Conservation (phyloP, 108 stramenopile genomes). For the Fistulifera pelliculosa region DNA sequence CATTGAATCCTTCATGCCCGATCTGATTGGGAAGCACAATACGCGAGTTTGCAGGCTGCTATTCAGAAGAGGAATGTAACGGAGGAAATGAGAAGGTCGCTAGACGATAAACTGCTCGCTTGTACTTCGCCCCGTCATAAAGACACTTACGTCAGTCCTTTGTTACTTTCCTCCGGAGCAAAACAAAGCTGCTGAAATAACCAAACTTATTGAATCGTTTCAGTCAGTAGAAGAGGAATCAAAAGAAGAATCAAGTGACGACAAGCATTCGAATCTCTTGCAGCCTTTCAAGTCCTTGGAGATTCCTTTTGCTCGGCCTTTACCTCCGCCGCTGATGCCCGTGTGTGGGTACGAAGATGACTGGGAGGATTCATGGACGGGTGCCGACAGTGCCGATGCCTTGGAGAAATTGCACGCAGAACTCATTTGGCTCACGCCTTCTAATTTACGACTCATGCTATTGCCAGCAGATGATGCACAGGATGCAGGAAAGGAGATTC, state of each 20-base stretch:
- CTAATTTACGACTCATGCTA: constrained; percentile 50
- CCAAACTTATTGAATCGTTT: constrained; percentile 1
- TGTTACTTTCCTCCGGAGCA: constrained; percentile 23
- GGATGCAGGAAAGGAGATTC: constrained; percentile 13
- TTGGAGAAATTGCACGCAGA: constrained; percentile 60
- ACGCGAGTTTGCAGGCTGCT: constrained; percentile 1
- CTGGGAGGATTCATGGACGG: constrained; percentile 18
- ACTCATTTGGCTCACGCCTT: constrained; percentile 67
- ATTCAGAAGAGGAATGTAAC: constrained; percentile 10
- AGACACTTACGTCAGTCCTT: constrained; percentile 23
- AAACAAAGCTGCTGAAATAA: neutral
- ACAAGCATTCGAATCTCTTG: constrained; percentile 9
- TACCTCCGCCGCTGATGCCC: constrained; percentile 37
- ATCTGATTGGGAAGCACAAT: constrained; percentile 17
- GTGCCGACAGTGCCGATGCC: constrained; percentile 21
- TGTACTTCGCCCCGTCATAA: constrained; percentile 19
- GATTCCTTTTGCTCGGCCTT: constrained; percentile 35
- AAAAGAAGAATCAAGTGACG: neutral
- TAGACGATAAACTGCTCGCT: constrained; percentile 20
- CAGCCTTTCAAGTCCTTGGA: constrained; percentile 21
- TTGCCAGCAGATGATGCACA: constrained; percentile 29
- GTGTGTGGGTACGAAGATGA: constrained; percentile 22
- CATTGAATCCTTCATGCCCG: constrained; percentile 26
- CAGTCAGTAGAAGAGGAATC: no score
- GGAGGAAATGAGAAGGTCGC: constrained; percentile 7